Conservation (phyloP, 1,139 yeast species). For the Protomyces lactucae-debilis region DNA sequence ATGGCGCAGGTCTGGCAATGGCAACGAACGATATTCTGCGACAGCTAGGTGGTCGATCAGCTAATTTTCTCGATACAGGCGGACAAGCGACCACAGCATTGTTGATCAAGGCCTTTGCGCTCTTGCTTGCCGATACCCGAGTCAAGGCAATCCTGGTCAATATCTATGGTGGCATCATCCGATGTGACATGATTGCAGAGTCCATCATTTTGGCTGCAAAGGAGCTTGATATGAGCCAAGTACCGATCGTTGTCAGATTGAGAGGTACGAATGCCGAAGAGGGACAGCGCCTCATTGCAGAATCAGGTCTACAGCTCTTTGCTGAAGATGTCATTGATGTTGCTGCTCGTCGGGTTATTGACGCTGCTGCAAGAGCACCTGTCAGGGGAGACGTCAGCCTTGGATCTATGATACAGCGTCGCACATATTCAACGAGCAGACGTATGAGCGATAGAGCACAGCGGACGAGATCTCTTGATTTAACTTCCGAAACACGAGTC, state of each 20-base stretch:
- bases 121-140: conserved; percentile 3
- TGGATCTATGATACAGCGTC: background rate
- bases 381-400: background rate
- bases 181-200: conserved; percentile 24
- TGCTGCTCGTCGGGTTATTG: conserved; percentile 5
- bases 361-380: background rate
- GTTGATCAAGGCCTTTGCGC: conserved; percentile 6
- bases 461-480: background rate
- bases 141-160: conserved; percentile 20
- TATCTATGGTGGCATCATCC: conserved; percentile 19
- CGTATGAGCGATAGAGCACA: background rate
- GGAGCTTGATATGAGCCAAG: conserved; percentile 4
- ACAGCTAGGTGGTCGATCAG: conserved; percentile 11
- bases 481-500: conserved; percentile 13
- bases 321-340: conserved; percentile 6
- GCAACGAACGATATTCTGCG: conserved; percentile 15
- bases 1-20: conserved; percentile 26
- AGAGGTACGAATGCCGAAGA: conserved; percentile 12
- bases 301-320: conserved; percentile 1
- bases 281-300: conserved; percentile 17
- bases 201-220: conserved; percentile 18
- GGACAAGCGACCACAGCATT: conserved; percentile 23
- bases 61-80: conserved; percentile 22
- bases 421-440: background rate
- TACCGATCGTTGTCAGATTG: conserved; percentile 19